These are phyloP conservation scores for Ophiocordyceps polyrhachis-furcata DNA, from an alignment of 2,329 filamentous ascomycete species.

Conservation along the genomic window DNA sequence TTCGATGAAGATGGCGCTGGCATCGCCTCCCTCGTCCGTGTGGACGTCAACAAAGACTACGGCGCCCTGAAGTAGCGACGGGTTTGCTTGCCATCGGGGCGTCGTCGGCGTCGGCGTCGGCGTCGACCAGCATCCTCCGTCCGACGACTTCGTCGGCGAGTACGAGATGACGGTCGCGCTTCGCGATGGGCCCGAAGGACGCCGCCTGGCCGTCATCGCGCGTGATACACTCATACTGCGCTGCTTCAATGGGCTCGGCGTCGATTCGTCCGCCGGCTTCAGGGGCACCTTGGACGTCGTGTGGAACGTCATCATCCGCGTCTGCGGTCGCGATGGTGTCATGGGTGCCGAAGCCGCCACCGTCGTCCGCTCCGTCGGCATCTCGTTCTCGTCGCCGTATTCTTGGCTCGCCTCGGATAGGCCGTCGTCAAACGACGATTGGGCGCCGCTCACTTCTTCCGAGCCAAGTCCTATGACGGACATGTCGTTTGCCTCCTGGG, in stretches of 20 bases:
- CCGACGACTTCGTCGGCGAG: conserved; percentile 27
- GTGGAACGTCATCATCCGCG: conserved; percentile 34
- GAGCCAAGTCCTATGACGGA: conserved; percentile 30
- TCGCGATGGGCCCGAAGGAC: conserved; percentile 23
- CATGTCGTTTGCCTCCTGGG: conserved; percentile 40
- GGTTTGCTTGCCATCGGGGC: conserved; percentile 32
- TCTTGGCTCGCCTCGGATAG: conserved; percentile 45
- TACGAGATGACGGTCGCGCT: conserved; percentile 36
- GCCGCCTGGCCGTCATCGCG: conserved; percentile 18
- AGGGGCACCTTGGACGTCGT: conserved; percentile 64
- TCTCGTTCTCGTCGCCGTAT: conserved; percentile 47
- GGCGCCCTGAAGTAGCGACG: conserved; percentile 43
- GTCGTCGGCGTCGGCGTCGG: conserved; percentile 16
- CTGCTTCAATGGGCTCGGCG: conserved; percentile 27
- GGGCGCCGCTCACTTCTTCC: conserved; percentile 14
- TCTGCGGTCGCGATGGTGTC: conserved; percentile 33
- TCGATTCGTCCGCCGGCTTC: conserved; percentile 44
- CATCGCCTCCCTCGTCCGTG: conserved; percentile 64
- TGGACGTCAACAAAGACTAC: conserved; percentile 72
- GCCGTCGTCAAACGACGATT: conserved; percentile 23
- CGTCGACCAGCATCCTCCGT: conserved; percentile 4
- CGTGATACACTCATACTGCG: conserved; percentile 32
- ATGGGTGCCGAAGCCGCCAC: conserved; percentile 21
- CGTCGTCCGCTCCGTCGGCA: conserved; percentile 35
- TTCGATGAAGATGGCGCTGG: conserved; percentile 64